phyloP scores from a whole-genome alignment of 192 early-diverging fungal genomes.

The Coemansia sp. region DNA sequence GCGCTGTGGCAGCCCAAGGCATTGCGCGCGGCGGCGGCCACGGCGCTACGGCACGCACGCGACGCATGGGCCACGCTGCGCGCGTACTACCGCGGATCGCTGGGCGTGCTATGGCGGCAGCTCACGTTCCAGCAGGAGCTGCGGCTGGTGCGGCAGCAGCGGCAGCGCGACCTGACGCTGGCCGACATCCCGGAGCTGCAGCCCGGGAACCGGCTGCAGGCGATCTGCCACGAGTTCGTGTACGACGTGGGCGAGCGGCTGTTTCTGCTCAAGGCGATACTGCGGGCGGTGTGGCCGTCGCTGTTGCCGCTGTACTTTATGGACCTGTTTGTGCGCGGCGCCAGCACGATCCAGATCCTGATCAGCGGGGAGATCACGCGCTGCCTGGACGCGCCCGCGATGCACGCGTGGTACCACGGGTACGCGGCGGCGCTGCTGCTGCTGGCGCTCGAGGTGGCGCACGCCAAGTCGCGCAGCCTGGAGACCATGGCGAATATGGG shows the following conservation, averaged over 20 bases:
- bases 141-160: slow-evolving; percentile 1
- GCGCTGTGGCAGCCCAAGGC: neutral
- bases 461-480: neutral
- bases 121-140: slow-evolving; percentile 10
- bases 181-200: slow-evolving; percentile 17
- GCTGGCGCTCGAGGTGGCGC: neutral
- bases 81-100: neutral
- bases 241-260: slow-evolving; percentile 29
- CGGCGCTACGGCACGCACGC: neutral
- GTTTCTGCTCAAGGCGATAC: slow-evolving; percentile 34
- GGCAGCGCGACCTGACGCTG: slow-evolving; percentile 2
- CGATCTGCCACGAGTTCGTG: slow-evolving; percentile 5
- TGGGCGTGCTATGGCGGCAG: neutral
- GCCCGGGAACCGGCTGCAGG: neutral
- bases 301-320: slow-evolving; percentile 22
- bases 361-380: slow-evolving; percentile 12
- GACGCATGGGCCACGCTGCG: neutral
- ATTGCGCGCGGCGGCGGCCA: too few species aligned
- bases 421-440: slow-evolving; percentile 8
- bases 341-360: neutral
- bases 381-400: slow-evolving; percentile 8
- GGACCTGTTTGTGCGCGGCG: slow-evolving; percentile 4
- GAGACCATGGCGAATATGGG: neutral
- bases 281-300: slow-evolving; percentile 25
- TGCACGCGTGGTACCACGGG: slow-evolving; percentile 17